Evolutionary conservation across 352 stramenopile species (phyloP).

Genomic region (Globisporangium apiculatum): DNA sequence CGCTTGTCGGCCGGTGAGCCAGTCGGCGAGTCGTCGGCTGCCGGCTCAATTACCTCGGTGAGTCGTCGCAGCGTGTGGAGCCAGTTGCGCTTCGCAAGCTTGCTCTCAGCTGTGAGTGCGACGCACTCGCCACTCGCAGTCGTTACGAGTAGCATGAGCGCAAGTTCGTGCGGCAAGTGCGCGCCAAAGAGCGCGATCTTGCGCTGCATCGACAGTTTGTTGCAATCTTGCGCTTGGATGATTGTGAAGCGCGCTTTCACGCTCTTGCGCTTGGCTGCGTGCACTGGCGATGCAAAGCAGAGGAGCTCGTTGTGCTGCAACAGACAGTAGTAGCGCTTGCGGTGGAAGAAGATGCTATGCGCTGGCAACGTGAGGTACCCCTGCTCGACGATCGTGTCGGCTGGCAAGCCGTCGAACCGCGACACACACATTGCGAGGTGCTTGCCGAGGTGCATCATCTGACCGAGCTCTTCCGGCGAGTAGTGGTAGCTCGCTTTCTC

Average conservation of each 20-base stretch:
- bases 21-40: conserved; percentile 1
- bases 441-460: conserved; percentile 50
- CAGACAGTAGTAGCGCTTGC: conserved; percentile 60
- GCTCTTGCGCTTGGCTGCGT: conserved; percentile 39
- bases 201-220: conserved; percentile 45
- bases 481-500: conserved; percentile 61
- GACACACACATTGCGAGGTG: conserved; percentile 35
- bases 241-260: conserved; percentile 44
- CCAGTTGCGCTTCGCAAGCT: conserved; percentile 14
- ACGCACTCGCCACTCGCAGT: conserved; percentile 58
- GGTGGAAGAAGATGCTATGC: conserved; percentile 51
- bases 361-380: conserved; percentile 49
- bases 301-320: conserved; percentile 37
- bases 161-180: conserved; percentile 33
- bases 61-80: conserved; percentile 15
- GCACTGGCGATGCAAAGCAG: conserved; percentile 36
- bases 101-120: conserved; percentile 7
- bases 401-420: conserved; percentile 35
- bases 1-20: conserved; percentile 8
- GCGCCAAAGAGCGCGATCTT: conserved; percentile 58
- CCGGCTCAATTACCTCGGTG: conserved; percentile 8
- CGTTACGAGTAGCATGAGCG: conserved; percentile 63
- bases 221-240: conserved; percentile 52
- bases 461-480: conserved; percentile 36
- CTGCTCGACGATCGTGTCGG: conserved; percentile 66